Base-by-base conservation (phyloP, 768 basidiomycete genomes). In the Gymnopilus junonius region DNA sequence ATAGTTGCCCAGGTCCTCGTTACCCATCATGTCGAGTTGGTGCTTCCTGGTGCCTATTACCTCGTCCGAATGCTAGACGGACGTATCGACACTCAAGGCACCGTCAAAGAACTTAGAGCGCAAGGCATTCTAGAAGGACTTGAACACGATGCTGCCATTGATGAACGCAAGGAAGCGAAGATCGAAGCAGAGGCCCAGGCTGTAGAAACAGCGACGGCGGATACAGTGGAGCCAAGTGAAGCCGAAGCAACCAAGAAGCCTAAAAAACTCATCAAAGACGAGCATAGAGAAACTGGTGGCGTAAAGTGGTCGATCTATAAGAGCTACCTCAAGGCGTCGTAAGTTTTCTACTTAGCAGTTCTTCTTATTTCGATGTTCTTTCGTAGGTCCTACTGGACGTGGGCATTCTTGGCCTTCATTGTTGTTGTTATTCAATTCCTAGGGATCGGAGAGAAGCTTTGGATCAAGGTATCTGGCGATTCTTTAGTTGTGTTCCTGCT, bases 21-120 rank as follows among this genome's bases (percentile, higher is more conserved):
- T 37, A 93, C 92, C 0, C 93, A 95, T 65, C 93, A 94, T 70
- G 88, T 94, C 23, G 92, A 94, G 55, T 84, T 95, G 0, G 88
- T 94, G n/a, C 83, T 93, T 8, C 89, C 92, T 0, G 88, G 86
- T 0, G 85, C 91, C 0, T 70, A 87, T 66, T 93, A 93, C 67
- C 76, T 94, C 2, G 82, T 94, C 7, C 86, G 91, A 27, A 89
- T 94, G 84, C 80, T 92, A 1, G 92, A 94, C 70, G 93, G 92
- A 2, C 86, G 92, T 11, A 87, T 94, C 54, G 92, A 93, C 67
- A 83, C 85, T 1, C 86, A 92, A 70, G 93, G 93, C 11, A 85
- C 84, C 0, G 78, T 90, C 11, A 80, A 83, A 48, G 90, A 92
- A 4, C 80, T 94, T 10, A 83, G 84, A 3, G 78, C 79, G 0